Base-by-base conservation (phyloP, 2,329 filamentous ascomycete species). In the Aspergillus fumigatiaffinis region DNA sequence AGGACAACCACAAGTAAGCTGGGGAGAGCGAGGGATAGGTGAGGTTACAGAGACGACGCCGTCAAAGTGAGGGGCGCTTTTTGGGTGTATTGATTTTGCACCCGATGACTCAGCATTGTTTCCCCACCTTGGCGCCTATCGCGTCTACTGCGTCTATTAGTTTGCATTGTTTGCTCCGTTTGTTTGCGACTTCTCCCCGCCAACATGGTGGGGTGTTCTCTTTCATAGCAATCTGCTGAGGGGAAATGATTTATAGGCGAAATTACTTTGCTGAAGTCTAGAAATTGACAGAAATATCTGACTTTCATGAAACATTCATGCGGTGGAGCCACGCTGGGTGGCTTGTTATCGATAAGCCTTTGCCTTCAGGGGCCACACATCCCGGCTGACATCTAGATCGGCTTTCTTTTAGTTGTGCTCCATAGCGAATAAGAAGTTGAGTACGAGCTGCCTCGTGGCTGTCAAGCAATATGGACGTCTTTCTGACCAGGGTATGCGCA, bases 381-480 rank as follows among this genome's bases (percentile, higher is more conserved):
- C 54, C 47, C 50, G 14, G n/a, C 4, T 21, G 51, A n/a, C 7
- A 14, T 47, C 44, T 26, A 25, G 44, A 26, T 32, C 49, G 44
- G 21, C 12, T 7, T 23, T 17, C 21, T 23, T 46, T 23, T 14
- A 47, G 23, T 47, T 25, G 21, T 47, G 21, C 21, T 47, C 14
- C 12, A 23, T 14, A 47, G 44, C 44, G 23, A 47, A 47, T 25
- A 23, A 47, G 10, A 23, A 47, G 20, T 26, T 26, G 10, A 25
- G 8, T 3, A 23, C 42, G 42, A 21, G 26, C 53, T 44, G n/a
- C 38, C 29, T 47, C 26, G 25, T 26, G 26, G 23, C 44, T 47
- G 20, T 14, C 10, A 52, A 44, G 60, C 71, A 81, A 66, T 57
- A 95, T 96, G 91, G 91, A 96, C 71, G 80, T 80, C 50, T 79